Evolutionary conservation across 805 yeast species (phyloP).

Genomic region (Wickerhamiella bombiphila): DNA sequence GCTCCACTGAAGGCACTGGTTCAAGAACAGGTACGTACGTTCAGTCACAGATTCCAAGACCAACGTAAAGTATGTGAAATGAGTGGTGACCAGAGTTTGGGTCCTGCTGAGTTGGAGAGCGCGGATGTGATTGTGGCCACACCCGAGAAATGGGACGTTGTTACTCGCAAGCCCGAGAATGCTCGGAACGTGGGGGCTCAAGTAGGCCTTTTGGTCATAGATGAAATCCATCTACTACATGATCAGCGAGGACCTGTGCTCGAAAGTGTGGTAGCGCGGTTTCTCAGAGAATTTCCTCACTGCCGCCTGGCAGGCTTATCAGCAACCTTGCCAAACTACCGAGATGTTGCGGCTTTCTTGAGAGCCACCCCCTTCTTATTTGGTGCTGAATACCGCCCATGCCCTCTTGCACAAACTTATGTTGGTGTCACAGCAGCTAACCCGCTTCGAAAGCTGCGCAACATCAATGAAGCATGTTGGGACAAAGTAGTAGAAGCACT

Average conservation of each 20-base stretch:
- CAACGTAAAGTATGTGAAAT: constrained; percentile 69
- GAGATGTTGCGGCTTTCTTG: constrained; percentile 72
- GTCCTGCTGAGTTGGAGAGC: constrained; percentile 56
- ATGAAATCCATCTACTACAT: constrained; percentile 84
- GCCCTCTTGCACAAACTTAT: constrained; percentile 80
- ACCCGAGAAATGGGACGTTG: constrained; percentile 96
- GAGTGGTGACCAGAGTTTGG: constrained; percentile 76
- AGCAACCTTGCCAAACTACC: constrained; percentile 82
- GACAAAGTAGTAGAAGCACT: constrained; percentile 53
- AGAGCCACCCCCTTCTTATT: constrained; percentile 68
- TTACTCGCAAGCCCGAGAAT: constrained; percentile 68
- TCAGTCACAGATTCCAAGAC: constrained; percentile 25
- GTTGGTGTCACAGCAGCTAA: constrained; percentile 76
- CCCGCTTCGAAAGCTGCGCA: constrained; percentile 59
- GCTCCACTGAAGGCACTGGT: constrained; percentile 93
- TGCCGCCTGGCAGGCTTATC: constrained; percentile 71
- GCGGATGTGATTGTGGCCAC: constrained; percentile 84
- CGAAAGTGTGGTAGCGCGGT: constrained; percentile 74
- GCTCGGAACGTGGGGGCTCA: constrained; percentile 45
- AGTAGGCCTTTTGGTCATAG: constrained; percentile 64
- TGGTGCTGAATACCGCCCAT: constrained; percentile 75
- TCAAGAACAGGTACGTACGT: constrained; percentile 85
- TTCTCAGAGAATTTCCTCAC: constrained; percentile 30
- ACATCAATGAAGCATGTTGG: constrained; percentile 83
- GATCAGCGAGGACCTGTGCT: constrained; percentile 93